These are phyloP conservation scores for Speleostelium caveatum DNA, from an alignment of 78 protist species.

Conservation along the genomic window DNA sequence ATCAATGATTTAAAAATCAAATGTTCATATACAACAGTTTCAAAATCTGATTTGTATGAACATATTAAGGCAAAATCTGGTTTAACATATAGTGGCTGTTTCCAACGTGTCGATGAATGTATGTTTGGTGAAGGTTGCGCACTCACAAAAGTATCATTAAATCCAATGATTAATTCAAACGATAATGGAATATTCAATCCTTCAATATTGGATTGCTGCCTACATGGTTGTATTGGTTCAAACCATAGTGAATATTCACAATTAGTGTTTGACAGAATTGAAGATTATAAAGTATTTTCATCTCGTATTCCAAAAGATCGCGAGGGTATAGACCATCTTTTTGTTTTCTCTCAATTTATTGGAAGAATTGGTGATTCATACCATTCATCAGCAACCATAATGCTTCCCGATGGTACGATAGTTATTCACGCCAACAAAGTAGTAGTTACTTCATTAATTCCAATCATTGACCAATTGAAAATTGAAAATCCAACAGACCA, in stretches of 20 bases:
- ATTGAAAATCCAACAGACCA: neutral
- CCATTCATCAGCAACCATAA: neutral
- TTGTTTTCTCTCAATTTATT: no score
- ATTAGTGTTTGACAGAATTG: neutral
- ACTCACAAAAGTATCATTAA: neutral
- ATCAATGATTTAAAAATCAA: neutral
- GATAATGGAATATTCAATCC: constrained; percentile 23
- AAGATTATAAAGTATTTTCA: neutral
- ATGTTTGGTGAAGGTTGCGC: neutral
- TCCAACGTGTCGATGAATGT: constrained; percentile 6
- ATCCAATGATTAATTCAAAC: neutral
- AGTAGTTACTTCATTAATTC: neutral
- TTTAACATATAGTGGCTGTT: neutral
- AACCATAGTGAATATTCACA: neutral
- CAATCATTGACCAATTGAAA: neutral
- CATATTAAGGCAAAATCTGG: neutral
- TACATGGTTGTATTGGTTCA: neutral
- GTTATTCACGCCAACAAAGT: neutral
- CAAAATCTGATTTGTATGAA: neutral
- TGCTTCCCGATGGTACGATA: neutral
- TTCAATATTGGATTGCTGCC: constrained; percentile 28
- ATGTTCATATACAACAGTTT: neutral
- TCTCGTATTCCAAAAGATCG: neutral
- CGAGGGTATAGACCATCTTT: no score
- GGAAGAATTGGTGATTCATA: constrained; percentile 19